Conservation (phyloP, 2,329 filamentous ascomycete species). For the Cytospora mali region DNA sequence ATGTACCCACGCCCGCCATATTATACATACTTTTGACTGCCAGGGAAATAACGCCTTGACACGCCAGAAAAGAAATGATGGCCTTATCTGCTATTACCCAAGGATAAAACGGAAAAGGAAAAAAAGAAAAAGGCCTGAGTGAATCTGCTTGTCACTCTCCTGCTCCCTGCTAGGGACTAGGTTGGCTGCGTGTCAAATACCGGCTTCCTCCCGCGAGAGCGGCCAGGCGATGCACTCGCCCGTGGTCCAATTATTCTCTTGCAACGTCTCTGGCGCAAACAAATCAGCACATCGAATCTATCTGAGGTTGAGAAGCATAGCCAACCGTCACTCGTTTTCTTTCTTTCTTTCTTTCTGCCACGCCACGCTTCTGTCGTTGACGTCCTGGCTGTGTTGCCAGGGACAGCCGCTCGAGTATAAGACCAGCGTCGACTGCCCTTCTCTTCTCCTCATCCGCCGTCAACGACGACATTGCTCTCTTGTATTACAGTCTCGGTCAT, state of each 20-base stretch:
- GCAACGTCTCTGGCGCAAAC: slow-evolving; percentile 26
- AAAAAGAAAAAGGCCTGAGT: not conserved
- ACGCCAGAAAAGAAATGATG: slow-evolving; percentile 18
- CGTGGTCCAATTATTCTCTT: slow-evolving; percentile 25
- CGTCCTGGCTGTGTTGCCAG: slow-evolving; percentile 15
- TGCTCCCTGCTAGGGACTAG: slow-evolving; percentile 19
- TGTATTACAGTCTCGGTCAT: slow-evolving; percentile 4
- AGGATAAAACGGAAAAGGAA: slow-evolving; percentile 2
- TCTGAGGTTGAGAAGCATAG: slow-evolving; percentile 20
- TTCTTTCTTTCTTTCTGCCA: slow-evolving; percentile 5
- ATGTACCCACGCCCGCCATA: slow-evolving; percentile 3
- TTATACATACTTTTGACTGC: slow-evolving; percentile 6
- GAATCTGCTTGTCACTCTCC: slow-evolving; percentile 3
- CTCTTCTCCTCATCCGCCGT: slow-evolving; percentile 12
- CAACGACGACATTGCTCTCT: slow-evolving; percentile 10
- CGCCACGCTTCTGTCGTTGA: slow-evolving; percentile 7
- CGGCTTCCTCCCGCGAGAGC: slow-evolving; percentile 16
- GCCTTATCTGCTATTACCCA: not conserved
- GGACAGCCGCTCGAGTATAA: slow-evolving; percentile 25
- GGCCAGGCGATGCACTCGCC: slow-evolving; percentile 24
- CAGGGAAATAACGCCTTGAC: not conserved
- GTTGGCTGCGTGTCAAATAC: slow-evolving; percentile 26
- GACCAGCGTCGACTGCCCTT: slow-evolving; percentile 22
- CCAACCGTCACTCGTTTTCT: slow-evolving; percentile 18
- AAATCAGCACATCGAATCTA: slow-evolving; percentile 15